Base-by-base conservation (phyloP, 1,284 basidiomycete species). In the Boletus holoroseus region DNA sequence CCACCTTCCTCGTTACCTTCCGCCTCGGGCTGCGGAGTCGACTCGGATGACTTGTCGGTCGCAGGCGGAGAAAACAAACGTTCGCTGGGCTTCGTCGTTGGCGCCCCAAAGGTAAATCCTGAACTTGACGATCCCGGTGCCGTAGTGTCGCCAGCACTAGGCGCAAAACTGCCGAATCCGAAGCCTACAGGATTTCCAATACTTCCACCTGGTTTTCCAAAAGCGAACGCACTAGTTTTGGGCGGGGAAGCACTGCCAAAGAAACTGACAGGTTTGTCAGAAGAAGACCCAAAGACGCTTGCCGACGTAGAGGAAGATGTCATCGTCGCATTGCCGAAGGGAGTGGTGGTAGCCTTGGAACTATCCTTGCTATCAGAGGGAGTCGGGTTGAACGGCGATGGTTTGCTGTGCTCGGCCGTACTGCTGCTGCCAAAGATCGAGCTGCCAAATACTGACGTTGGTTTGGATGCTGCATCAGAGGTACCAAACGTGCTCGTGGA, bases 171-270 rank as follows among this genome's bases (percentile, higher is more conserved):
- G 7, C 78, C 81, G 55, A 81, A 83, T 16, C 69, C 71, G 51
- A 79, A 81, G 4, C 81, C 81, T 15, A 81, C 76, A 4, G 79
- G 76, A 57, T 78, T 81, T 5, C 81, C 79, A 31, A 82, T 71
- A 57, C 72, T 78, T 44, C 78, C 78, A 12, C 64, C 63, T 13
- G 61, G 53, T 41, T 68, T 70, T 39, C 65, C 65, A 31, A 70
- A 68, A 5, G 54, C 28, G 45, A 67, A 67, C 1, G 53, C 28
- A 9, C 49, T 24, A 15, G 55, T 40, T 54, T 62, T 68, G 1
- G 67, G 54, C 6, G 54, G 54, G 15, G 64, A 58, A 39, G 63
- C 66, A 27, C 56, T 61, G 28, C 67, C 68, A 48, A 76, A 74
- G 15, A 56, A 49, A 53, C 60, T 59, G 28, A 35, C 44, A 34